A percentile compares a stretch with the other conserved stretches of the same genome.
phyloP scores from a whole-genome alignment of 768 basidiomycete species.

The Boletus bicolor region DNA sequence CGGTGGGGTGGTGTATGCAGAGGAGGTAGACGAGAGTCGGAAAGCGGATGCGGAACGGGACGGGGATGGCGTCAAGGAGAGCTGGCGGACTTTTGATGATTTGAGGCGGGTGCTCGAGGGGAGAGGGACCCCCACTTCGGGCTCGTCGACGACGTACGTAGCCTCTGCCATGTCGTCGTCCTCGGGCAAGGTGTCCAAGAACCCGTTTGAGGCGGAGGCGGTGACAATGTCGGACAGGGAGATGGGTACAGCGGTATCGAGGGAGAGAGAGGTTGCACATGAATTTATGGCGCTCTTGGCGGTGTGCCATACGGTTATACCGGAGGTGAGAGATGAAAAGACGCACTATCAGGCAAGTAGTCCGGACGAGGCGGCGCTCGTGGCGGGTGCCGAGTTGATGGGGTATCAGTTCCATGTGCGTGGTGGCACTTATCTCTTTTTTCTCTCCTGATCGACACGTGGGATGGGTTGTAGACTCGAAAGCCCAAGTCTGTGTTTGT shows the following conservation, averaged over 20 bases:
- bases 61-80: conserved; percentile 40
- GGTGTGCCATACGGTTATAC: conserved; percentile 98
- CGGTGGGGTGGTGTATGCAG: conserved; percentile 86
- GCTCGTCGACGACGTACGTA: no score
- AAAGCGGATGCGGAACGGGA: conserved; percentile 52
- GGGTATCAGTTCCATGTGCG: conserved; percentile 93
- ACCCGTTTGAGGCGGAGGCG: conserved; percentile 54
- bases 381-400: conserved; percentile 87
- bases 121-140: neutral
- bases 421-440: conserved; percentile 7
- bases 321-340: conserved; percentile 86
- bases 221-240: neutral
- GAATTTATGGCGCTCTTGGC: conserved; percentile 84
- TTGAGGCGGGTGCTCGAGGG: conserved; percentile 56
- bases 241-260: neutral
- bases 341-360: conserved; percentile 93
- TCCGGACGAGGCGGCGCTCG: conserved; percentile 96
- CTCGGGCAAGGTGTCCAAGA: conserved; percentile 28
- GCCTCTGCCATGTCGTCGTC: neutral
- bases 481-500: conserved; percentile 97
- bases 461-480: conserved; percentile 58
- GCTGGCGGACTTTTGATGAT: conserved; percentile 80
- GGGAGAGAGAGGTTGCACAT: conserved; percentile 51
- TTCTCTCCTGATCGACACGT: neutral
- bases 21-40: conserved; percentile 84